phyloP scores from a whole-genome alignment of 441 rosid species.

The Bocquillonia castaneifolia region DNA sequence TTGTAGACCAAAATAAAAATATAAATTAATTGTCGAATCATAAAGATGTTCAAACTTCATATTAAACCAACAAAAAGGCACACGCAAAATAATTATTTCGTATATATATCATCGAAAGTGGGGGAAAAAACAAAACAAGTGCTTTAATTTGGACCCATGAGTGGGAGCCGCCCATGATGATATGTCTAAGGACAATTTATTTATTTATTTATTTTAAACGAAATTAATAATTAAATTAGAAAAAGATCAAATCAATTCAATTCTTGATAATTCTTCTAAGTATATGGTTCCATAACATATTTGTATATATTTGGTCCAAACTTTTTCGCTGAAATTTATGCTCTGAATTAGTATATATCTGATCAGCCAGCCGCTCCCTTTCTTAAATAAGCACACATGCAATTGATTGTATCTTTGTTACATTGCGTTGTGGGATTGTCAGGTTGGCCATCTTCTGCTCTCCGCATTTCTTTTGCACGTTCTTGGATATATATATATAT shows the following conservation, averaged over 20 bases:
- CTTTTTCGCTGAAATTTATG: slow-evolving; percentile 31
- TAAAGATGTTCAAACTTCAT: neutral
- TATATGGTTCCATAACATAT: slow-evolving; percentile 32
- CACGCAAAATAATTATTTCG: neutral
- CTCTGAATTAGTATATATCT: slow-evolving; percentile 4
- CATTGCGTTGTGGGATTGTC: slow-evolving; percentile 30
- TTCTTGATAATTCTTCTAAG: neutral
- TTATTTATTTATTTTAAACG: too few relatives aligned
- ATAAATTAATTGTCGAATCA: neutral
- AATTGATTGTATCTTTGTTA: neutral
- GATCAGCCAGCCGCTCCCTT: too few relatives aligned
- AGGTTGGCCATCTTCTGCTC: slow-evolving; percentile 37
- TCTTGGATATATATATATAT: slow-evolving; percentile 16
- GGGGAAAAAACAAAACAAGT: slow-evolving; percentile 8
- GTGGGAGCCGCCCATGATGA: slow-evolving; percentile 37
- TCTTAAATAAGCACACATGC: slow-evolving; percentile 13
- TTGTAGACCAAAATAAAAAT: too few relatives aligned
- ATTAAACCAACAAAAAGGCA: neutral
- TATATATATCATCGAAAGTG: neutral
- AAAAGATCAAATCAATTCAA: slow-evolving; percentile 5
- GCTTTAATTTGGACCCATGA: slow-evolving; percentile 26
- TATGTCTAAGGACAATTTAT: slow-evolving; percentile 13
- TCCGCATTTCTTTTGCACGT: neutral
- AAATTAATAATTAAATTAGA: too few relatives aligned
- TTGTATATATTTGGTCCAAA: slow-evolving; percentile 25